These are phyloP conservation scores for Colletotrichum endophyticum DNA, from an alignment of 2,329 filamentous ascomycete species.

Conservation along the genomic window DNA sequence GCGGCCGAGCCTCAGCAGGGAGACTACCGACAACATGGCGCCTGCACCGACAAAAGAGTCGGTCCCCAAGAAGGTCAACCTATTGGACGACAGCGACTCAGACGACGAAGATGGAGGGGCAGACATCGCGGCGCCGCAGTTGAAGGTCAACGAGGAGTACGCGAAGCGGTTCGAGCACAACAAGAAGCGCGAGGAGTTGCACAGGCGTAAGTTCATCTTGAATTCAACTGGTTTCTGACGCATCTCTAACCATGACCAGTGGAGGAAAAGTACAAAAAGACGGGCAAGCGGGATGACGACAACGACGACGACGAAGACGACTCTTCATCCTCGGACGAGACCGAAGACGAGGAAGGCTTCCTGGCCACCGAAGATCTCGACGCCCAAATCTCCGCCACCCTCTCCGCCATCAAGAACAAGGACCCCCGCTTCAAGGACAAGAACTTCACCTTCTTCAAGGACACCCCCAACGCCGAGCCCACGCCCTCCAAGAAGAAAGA, in stretches of 20 bases:
- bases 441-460: conserved; percentile 73
- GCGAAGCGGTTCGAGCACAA: conserved; percentile 93
- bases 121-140: conserved; percentile 39
- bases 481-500: conserved; percentile 64
- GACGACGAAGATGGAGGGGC: conserved; percentile 48
- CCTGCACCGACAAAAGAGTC: conserved; percentile 5
- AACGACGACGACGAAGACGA: conserved; percentile 55
- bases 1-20: neutral
- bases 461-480: conserved; percentile 41
- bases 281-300: conserved; percentile 51
- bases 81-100: conserved; percentile 63
- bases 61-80: conserved; percentile 45
- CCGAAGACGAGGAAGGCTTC: conserved; percentile 89
- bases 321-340: conserved; percentile 76
- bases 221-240: neutral
- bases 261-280: conserved; percentile 79
- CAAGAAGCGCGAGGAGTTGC: conserved; percentile 91
- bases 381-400: conserved; percentile 82
- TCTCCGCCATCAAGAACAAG: conserved; percentile 87
- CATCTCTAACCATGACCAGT: conserved; percentile 53
- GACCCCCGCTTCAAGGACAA: conserved; percentile 91
- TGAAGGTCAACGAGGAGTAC: conserved; percentile 91
- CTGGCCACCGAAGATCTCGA: conserved; percentile 87
- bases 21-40: neutral
- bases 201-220: conserved; percentile 58